Evolutionary conservation across 176 grass and related monocot genomes (phyloP).

Genomic region (Urochloa ruziziensis): DNA sequence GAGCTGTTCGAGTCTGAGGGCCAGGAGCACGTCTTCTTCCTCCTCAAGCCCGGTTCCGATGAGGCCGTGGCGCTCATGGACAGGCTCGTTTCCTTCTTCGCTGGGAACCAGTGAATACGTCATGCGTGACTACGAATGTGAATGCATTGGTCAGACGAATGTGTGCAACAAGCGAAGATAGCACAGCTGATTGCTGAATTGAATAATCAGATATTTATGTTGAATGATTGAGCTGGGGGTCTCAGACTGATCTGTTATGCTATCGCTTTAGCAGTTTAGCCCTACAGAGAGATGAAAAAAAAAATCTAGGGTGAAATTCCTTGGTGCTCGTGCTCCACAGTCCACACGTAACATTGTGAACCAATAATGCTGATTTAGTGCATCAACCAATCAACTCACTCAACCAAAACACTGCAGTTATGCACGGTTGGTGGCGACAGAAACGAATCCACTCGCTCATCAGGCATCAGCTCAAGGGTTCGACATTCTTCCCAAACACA

Average conservation of each 20-base stretch:
- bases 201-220: background rate
- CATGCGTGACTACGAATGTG: background rate
- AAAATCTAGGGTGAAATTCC: too few relatives aligned
- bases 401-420: too few relatives aligned
- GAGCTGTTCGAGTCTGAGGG: slow-evolving; percentile 47
- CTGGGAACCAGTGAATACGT: background rate
- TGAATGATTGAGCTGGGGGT: background rate
- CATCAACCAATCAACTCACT: too few relatives aligned
- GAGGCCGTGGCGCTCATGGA: slow-evolving; percentile 34
- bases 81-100: background rate
- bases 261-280: too few relatives aligned
- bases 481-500: background rate
- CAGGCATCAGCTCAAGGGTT: too few relatives aligned
- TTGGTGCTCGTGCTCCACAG: too few relatives aligned
- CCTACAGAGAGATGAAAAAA: too few relatives aligned
- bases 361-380: too few relatives aligned
- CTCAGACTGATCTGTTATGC: background rate
- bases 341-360: too few relatives aligned
- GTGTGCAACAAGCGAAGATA: background rate
- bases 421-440: background rate
- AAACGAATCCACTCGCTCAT: background rate
- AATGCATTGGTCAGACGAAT: background rate
- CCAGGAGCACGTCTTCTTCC: slow-evolving; percentile 43
- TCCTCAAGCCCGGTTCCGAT: background rate
- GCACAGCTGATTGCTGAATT: background rate